phyloP scores from a whole-genome alignment of 805 yeast genomes.

The Metschnikowia continentalis region DNA sequence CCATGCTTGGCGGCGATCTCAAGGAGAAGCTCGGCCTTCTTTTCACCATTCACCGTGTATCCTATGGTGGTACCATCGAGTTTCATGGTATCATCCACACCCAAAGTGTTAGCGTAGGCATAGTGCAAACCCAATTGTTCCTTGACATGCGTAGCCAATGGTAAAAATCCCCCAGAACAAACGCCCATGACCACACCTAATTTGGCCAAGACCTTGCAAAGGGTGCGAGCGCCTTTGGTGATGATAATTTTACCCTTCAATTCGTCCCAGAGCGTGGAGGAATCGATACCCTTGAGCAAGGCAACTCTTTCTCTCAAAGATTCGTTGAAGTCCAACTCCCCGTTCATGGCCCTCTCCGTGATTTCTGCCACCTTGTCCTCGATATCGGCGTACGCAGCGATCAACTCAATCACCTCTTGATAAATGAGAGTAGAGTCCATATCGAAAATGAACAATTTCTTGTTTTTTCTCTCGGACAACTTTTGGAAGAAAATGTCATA shows the following conservation, averaged over 20 bases:
- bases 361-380: constrained; percentile 83
- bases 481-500: constrained; percentile 35
- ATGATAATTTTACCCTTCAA: constrained; percentile 63
- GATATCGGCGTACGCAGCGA: constrained; percentile 90
- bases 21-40: constrained; percentile 69
- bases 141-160: constrained; percentile 76
- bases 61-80: constrained; percentile 80
- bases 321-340: constrained; percentile 86
- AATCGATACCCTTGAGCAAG: constrained; percentile 77
- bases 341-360: constrained; percentile 95
- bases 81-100: constrained; percentile 39
- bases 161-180: constrained; percentile 91
- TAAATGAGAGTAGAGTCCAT: constrained; percentile 96
- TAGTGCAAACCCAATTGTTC: constrained; percentile 68
- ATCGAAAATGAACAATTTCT: constrained; percentile 79
- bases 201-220: constrained; percentile 57
- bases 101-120: constrained; percentile 78
- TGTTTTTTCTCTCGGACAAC: constrained; percentile 23
- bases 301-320: constrained; percentile 72
- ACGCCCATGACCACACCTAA: constrained; percentile 75
- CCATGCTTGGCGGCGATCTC: constrained; percentile 55
- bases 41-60: constrained; percentile 78
- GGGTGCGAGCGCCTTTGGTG: constrained; percentile 82
- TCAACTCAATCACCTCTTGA: constrained; percentile 94
- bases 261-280: constrained; percentile 70